Percentiles rank a stretch among this genome's conserved stretches.
Evolutionary conservation across 108 stramenopile species (phyloP).

Genomic region (Nitzschia sp.): DNA sequence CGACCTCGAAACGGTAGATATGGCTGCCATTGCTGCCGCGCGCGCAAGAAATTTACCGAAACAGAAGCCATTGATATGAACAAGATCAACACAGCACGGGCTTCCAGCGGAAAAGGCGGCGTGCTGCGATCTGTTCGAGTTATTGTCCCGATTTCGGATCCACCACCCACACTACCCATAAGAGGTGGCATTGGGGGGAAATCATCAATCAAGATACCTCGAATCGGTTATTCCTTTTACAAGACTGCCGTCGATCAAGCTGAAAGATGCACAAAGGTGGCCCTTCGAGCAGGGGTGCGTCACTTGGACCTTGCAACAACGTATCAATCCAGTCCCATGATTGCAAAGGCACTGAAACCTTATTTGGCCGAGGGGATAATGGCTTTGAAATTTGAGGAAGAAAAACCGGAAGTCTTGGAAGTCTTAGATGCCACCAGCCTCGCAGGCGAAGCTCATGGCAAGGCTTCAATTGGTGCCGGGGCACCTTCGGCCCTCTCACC

Average conservation of each 20-base stretch:
- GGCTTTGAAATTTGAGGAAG: constrained; percentile 24
- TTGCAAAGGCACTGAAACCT: constrained; percentile 34
- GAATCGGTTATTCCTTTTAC: constrained; percentile 77
- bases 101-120: constrained; percentile 7
- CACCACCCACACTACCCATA: constrained; percentile 44
- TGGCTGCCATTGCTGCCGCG: neutral
- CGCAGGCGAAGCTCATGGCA: neutral
- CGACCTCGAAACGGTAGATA: neutral
- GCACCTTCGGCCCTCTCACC: constrained; percentile 4
- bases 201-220: constrained; percentile 48
- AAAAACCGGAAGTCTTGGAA: constrained; percentile 42
- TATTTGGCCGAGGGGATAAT: constrained; percentile 43
- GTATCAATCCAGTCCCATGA: constrained; percentile 57
- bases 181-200: constrained; percentile 35
- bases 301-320: constrained; percentile 70
- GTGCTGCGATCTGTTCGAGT: neutral
- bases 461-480: neutral
- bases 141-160: constrained; percentile 35
- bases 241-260: constrained; percentile 68
- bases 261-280: constrained; percentile 50
- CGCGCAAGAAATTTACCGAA: neutral
- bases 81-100: constrained; percentile 42
- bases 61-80: constrained; percentile 32
- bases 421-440: constrained; percentile 27
- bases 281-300: constrained; percentile 62